Conservation (phyloP, 768 basidiomycete species). For the Mycena rosella region DNA sequence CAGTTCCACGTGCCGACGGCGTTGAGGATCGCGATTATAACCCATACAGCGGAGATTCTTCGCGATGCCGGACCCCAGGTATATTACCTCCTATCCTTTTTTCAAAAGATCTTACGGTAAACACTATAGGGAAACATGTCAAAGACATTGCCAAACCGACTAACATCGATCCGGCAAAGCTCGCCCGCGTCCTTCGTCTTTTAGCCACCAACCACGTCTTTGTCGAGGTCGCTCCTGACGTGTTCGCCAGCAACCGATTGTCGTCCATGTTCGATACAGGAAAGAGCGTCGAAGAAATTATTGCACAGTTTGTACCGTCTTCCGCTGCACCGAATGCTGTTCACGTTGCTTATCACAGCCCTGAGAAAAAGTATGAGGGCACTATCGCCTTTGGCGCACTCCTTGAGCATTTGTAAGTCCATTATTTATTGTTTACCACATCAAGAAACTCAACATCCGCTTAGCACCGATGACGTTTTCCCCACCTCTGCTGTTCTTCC, state of each 20-base stretch:
- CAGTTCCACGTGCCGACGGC: too few species aligned
- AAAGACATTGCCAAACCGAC: slow-evolving; percentile 8
- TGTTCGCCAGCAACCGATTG: slow-evolving; percentile 44
- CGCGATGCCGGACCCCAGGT: background rate
- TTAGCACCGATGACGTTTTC: background rate
- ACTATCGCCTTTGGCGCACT: background rate
- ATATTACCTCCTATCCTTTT: too few species aligned
- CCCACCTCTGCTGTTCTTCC: background rate
- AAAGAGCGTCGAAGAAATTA: slow-evolving; percentile 4
- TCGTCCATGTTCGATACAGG: slow-evolving; percentile 42
- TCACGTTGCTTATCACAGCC: too few species aligned
- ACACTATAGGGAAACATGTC: background rate
- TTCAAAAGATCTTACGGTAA: too few species aligned
- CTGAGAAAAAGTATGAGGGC: background rate
- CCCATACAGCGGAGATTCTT: background rate
- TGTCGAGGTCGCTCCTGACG: slow-evolving; percentile 42
- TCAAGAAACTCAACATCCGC: too few species aligned
- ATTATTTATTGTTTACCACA: too few species aligned
- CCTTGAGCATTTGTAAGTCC: background rate
- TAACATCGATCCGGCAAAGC: slow-evolving; percentile 16
- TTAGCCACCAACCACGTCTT: slow-evolving; percentile 48
- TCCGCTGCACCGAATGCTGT: too few species aligned
- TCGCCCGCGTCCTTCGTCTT: slow-evolving; percentile 43
- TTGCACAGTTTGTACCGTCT: background rate
- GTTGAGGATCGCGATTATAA: background rate